phyloP scores from a whole-genome alignment of 106 monocot species.

The Ottelia alismoides region DNA sequence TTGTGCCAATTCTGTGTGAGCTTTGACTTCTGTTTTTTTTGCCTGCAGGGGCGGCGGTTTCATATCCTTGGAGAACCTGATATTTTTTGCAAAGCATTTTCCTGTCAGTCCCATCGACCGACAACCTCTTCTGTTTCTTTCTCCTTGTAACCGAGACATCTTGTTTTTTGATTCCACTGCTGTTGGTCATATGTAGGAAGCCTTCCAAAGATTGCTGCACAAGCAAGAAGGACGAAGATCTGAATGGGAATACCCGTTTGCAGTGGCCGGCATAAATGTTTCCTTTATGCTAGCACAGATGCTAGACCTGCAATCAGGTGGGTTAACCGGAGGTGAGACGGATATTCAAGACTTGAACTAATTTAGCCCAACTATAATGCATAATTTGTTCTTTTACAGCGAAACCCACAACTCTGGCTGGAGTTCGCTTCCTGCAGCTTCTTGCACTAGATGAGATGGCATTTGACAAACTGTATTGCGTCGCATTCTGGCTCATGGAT shows the following conservation, averaged over 20 bases:
- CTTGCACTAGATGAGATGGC: constrained; percentile 60
- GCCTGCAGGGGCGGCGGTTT: constrained; percentile 66
- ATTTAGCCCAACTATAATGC: background rate
- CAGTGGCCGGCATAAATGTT: constrained; percentile 79
- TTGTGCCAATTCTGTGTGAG: no score
- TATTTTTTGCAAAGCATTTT: constrained; percentile 79
- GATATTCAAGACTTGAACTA: background rate
- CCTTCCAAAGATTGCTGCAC: constrained; percentile 55
- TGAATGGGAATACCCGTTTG: constrained; percentile 94
- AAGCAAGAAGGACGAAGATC: constrained; percentile 66
- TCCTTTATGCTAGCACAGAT: constrained; percentile 88
- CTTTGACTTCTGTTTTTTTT: no score
- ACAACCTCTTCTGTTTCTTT: background rate
- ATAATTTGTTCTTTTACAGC: constrained; percentile 16
- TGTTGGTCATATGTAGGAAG: constrained; percentile 20
- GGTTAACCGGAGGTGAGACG: background rate
- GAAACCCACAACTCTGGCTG: constrained; percentile 26
- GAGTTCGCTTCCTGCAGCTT: constrained; percentile 47
- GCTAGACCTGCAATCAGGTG: constrained; percentile 66
- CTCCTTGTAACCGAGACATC: background rate
- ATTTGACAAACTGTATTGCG: constrained; percentile 67
- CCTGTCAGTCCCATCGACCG: constrained; percentile 34
- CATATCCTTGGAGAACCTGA: constrained; percentile 87
- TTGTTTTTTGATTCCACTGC: background rate
- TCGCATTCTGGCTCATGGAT: constrained; percentile 62